Evolutionary conservation across 495 filamentous ascomycete species (phyloP), one percentile per base, ranked within the genome.

Genomic region (Cairneyella variabilis): DNA sequence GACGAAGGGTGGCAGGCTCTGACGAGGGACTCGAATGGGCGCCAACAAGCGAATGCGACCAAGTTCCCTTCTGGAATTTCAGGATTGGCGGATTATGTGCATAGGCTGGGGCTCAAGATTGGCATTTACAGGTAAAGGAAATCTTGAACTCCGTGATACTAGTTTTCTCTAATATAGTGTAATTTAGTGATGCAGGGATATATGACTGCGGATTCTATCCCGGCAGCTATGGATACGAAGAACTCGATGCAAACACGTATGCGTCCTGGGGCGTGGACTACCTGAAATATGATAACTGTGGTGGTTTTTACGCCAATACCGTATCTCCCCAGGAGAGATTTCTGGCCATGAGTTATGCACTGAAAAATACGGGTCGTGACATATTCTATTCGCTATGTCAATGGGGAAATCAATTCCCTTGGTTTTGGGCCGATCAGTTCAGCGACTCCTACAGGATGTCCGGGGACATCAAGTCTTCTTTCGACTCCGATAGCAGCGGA

Each of bases 1-100:
- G 78, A 82, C 57, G 79, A 81, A 61, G 80, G 73, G 57, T 78
- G 75, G 75, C 74, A 71, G 14, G 58, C 75, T 2, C 59, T 73
- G 25, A 76, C 74, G 50, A 57, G 64, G 3, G 61, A 65, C 22
- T 64, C 69, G 11, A 58, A 62, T 46, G 76, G 76, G 23, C 30
- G 67, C 48, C 44, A 40, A 26, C 41, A 48, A 39, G 3, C 32
- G n/a, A 54, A 47, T 26, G 22, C 32, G 3, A 42, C 38, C 14
- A 48, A 47, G 37, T 68, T 60, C 27, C 69, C 66, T 0, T 56
- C 58, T 7, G 68, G 68, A 11, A 69, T 70, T 34, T 57, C 59
- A 53, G 17, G 38, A n/a, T 28, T 69, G 3, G 54, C 68, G 5
- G 63, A 68, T 16, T 21, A 64, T 11, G 47, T 70, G 17, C 66